Conservation (phyloP, 352 stramenopile genomes). For the Phytophthora syringae region DNA sequence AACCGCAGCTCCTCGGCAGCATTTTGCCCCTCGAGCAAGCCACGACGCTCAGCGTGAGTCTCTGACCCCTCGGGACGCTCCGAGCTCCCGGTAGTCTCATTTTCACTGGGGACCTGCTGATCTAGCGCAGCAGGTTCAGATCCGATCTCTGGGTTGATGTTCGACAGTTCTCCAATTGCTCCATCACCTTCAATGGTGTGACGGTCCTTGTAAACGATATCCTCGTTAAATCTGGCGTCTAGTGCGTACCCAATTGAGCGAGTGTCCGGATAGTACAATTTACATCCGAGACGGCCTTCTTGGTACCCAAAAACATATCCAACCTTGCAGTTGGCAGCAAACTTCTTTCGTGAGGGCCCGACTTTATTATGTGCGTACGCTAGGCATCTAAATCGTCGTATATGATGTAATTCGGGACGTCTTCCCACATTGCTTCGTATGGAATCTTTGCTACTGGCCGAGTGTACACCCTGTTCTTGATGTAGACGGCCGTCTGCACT, state of each 20-base stretch:
- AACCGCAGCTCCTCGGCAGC: not conserved
- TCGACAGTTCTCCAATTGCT: not conserved
- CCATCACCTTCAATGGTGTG: not conserved
- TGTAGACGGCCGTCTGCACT: not conserved
- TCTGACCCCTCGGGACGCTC: not conserved
- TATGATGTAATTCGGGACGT: slow-evolving; percentile 1
- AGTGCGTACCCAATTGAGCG: not conserved
- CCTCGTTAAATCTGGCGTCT: slow-evolving; percentile 1
- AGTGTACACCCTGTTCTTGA: not conserved
- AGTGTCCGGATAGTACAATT: slow-evolving; percentile 4
- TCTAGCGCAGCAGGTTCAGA: not conserved
- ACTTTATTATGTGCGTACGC: slow-evolving; percentile 3
- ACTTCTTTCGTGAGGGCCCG: not conserved
- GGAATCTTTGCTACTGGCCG: not conserved
- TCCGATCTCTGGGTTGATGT: not conserved
- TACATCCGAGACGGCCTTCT: slow-evolving; percentile 1
- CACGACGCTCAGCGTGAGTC: too few species aligned
- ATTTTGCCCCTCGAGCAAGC: not conserved
- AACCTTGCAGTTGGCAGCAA: not conserved
- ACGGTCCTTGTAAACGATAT: slow-evolving; percentile 7
- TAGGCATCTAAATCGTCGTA: not conserved
- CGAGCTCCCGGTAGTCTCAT: not conserved
- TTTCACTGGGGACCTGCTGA: not conserved
- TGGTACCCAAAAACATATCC: slow-evolving; percentile 4
- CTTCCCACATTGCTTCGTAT: slow-evolving; percentile 1